Base-by-base conservation (phyloP, 768 basidiomycete species). In the Suillus hirtellus region DNA sequence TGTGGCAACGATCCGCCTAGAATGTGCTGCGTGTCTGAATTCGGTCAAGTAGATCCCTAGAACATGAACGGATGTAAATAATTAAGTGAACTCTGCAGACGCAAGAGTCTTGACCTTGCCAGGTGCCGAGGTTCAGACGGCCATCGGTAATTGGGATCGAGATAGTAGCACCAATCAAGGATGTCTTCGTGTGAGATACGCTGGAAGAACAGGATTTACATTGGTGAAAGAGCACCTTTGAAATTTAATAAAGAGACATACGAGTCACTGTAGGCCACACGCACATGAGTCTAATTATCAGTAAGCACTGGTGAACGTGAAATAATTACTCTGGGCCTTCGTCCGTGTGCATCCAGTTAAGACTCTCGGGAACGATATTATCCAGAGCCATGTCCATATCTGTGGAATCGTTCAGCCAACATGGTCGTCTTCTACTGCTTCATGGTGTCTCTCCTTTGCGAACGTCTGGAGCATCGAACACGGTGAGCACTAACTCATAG, bases 311-410 rank as follows among this genome's bases (percentile, higher is more conserved):
- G 21, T 43, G 46, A 40, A 40, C 12, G 55, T 61, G 37, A 63
- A 31, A 54, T 17, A 78, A 89, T 77, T 72, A 95, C 93, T 96
- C 95, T 53, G 89, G 91, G 24, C 94, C 95, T 80, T 98, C 95
- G 71, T 95, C 93, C 0, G 88, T 92, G 74, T 97, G 95, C 44
- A 79, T 78, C 94, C 95, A 96, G 59, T 85, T 76, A 15, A 96
- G 78, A 15, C 72, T 81, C 72, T 97, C 95, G 0, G 95, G 95
- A 0, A 98, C 93, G 63, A 97, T 87, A 37, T 77, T 82, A 76
- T 97, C 95, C 21, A 97, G 78, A 4, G 93, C 92, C 93, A 96
- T 96, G 69, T 93, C 88, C 95, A 97, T 96, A 72, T 97, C 95
- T 92, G 64, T 63, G 34, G 47, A 38, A 76, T 75, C 75, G 73